Base-by-base conservation (phyloP, 2,329 filamentous ascomycete genomes). In the Alternaria rosae region DNA sequence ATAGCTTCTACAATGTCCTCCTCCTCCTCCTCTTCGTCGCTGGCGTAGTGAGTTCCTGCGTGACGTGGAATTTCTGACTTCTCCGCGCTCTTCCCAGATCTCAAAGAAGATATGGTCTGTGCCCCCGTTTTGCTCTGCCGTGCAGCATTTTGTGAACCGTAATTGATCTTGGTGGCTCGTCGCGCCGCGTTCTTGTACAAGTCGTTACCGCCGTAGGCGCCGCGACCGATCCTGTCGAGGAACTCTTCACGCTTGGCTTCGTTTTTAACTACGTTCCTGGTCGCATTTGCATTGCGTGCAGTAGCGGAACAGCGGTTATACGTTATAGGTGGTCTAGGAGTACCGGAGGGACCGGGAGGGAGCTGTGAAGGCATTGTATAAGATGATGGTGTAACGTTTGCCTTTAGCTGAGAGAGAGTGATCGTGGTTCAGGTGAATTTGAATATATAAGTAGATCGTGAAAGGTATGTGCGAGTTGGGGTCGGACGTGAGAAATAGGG, bases 1-100 rank as follows among this genome's bases (percentile, higher is more conserved):
- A 63, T 50, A 12, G 61, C 61, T 54, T 56, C 53, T 38, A 42
- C 61, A 28, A 60, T 48, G 12, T 53, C 61, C 15, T 57, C 43
- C 13, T 53, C 61, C 15, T 57, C 43, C 13, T 64, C 21, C 8
- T 56, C 53, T 23, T 32, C 25, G 7, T 23, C 42, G 9, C n/a
- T 25, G 17, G 15, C 9, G n/a, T 6, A 17, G 47, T 20, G 8
- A 15, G 7, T n/a, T 12, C 15, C 50, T 23, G 32, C 13, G 12
- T 21, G 9, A 30, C n/a, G 32, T 44, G 11, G 5, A 4, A n/a
- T 13, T 21, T 32, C 38, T 20, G 42, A n/a, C 12, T 53, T 35
- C 13, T 47, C 23, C 28, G 17, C 32, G 52, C 13, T 20, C 15
- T 25, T 48, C n/a, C 38, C 15, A n/a, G 23, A 8, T 25, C 12